Conservation (phyloP, 306 rosid species). For the Prosopis cineraria region DNA sequence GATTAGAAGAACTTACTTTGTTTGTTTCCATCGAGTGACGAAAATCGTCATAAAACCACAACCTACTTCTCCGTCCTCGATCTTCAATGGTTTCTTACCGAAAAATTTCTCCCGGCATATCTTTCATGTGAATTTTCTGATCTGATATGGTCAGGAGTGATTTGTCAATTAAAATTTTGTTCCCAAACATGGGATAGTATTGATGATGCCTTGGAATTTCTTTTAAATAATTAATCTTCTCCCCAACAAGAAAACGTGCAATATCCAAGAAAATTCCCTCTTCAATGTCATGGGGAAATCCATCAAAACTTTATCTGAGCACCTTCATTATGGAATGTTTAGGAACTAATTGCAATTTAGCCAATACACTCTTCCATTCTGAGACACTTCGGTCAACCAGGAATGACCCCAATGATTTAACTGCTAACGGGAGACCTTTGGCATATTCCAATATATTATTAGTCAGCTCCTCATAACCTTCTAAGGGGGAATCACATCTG, state of each 20-base stretch:
- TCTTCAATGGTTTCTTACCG: background rate
- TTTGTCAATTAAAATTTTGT: background rate
- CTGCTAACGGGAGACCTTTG: slow-evolving; percentile 28
- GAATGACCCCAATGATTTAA: slow-evolving; percentile 31
- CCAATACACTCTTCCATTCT: slow-evolving; percentile 32
- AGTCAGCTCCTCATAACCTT: background rate
- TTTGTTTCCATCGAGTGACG: background rate
- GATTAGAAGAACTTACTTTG: background rate
- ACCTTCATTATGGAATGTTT: background rate
- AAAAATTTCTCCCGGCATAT: background rate
- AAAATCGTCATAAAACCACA: background rate
- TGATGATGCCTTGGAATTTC: background rate
- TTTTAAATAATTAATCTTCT: background rate
- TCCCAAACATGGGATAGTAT: background rate
- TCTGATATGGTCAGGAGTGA: background rate
- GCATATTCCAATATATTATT: background rate
- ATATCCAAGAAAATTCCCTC: slow-evolving; percentile 34
- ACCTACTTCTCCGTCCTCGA: background rate
- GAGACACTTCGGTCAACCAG: background rate
- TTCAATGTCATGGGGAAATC: background rate
- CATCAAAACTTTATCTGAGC: background rate
- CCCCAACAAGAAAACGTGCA: background rate
- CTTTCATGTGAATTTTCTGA: background rate
- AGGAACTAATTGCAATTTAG: slow-evolving; percentile 9
- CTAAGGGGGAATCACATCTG: background rate